Evolutionary conservation across 352 stramenopile species (phyloP).

Genomic region (Globisporangium middletonii): DNA sequence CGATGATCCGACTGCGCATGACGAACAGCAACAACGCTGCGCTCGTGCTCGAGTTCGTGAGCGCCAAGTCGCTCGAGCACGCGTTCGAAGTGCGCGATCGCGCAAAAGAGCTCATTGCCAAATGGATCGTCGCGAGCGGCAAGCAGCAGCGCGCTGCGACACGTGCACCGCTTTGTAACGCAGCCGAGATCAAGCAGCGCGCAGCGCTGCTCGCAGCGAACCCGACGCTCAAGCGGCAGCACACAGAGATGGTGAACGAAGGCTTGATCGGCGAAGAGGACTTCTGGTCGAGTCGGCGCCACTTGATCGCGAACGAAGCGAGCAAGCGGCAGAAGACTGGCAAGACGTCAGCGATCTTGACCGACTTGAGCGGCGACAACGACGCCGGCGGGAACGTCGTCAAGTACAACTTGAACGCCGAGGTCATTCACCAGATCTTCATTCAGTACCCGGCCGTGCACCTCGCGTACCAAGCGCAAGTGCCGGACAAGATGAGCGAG

Average conservation of each 20-base stretch:
- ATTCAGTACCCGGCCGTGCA: conserved; percentile 86
- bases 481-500: conserved; percentile 87
- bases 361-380: conserved; percentile 69
- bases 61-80: conserved; percentile 41
- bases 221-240: conserved; percentile 74
- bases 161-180: conserved; percentile 44
- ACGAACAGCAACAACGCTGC: conserved; percentile 48
- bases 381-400: conserved; percentile 67
- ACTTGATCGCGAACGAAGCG: conserved; percentile 78
- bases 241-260: conserved; percentile 86
- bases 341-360: conserved; percentile 82
- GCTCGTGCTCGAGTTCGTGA: conserved; percentile 68
- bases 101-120: conserved; percentile 64
- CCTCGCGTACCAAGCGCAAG: conserved; percentile 76
- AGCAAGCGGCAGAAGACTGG: conserved; percentile 82
- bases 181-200: conserved; percentile 80
- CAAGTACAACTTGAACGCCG: conserved; percentile 88
- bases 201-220: conserved; percentile 67
- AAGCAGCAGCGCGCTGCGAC: conserved; percentile 14
- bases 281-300: conserved; percentile 78
- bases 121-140: conserved; percentile 37
- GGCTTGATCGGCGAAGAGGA: conserved; percentile 82
- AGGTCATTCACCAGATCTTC: conserved; percentile 89
- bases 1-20: conserved; percentile 77
- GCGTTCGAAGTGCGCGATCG: conserved; percentile 66